Evolutionary conservation across 148 eudicot genomes (phyloP), one percentile per base, ranked within the genome.

Genomic region (Polygonum maritimum): DNA sequence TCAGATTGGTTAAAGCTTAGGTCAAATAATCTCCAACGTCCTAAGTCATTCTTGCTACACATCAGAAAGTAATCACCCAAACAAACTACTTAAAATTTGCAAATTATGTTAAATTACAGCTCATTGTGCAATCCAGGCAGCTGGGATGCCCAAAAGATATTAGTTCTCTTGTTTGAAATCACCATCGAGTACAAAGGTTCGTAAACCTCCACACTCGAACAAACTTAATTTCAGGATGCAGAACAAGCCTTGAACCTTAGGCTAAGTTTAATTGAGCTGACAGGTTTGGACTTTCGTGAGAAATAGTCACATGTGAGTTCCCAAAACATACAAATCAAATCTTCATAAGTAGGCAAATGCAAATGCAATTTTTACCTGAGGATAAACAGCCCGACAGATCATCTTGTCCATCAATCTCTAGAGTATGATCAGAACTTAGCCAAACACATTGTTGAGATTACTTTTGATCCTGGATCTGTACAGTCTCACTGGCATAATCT

Each of bases 321-420:
- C 71, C 44, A 38, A 67, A 67, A 15, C 21, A 63, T 63, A 39
- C 40, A 63, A 63, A 26, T 9, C 33, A 33, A 60, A 26, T 19
- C 21, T 22, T 57, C 9, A 21, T 6, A 22, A 57, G 33, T 21
- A 57, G 63, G 22, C 31, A 33, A 63, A 63, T 3, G 70, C 0
- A 67, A 14, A 35, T 35, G 16, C 71, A 31, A 14, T 36, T 67
- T n/a, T 67, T 67, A 67, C 71, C 71, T 67, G 71, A 36, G 71
- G 21, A 36, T 67, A 15, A 67, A 67, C 71, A 67, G 21, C 44
- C 12, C 45, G 44, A 45, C 16, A 15, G 71, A 36, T 15, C 45
- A 16, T 16, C 44, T 65, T 65, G 14, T 65, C 71, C 71, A 36
- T 36, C 71, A 31, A 35, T 65, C 19, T 67, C 71, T 5, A 67